phyloP scores from a whole-genome alignment of 257 asterid genomes.

The Ilex asprella region DNA sequence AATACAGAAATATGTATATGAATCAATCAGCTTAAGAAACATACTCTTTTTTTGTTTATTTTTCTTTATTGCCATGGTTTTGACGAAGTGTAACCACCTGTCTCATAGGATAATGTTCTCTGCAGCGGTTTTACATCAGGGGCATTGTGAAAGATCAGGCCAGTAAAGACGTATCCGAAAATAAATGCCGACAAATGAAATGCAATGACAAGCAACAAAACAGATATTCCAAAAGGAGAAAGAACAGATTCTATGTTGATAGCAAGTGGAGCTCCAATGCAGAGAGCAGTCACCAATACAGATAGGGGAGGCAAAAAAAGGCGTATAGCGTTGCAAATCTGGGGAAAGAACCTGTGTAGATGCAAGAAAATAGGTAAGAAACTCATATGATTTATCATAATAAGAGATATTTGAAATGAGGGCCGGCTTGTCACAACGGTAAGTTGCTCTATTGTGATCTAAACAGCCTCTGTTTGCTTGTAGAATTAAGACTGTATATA shows the following conservation, averaged over 20 bases:
- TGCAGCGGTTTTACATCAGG: slow-evolving; percentile 83
- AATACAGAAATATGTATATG: slow-evolving; percentile 1
- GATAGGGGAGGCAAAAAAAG: slow-evolving; percentile 42
- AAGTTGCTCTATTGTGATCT: too few relatives aligned
- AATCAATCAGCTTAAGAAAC: not conserved
- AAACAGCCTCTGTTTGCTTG: too few relatives aligned
- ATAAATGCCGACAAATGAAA: slow-evolving; percentile 78
- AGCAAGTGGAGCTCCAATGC: slow-evolving; percentile 77
- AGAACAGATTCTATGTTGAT: slow-evolving; percentile 55
- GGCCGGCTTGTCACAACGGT: too few relatives aligned
- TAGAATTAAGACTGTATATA: too few relatives aligned
- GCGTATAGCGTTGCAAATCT: slow-evolving; percentile 46
- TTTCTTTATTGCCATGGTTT: too few relatives aligned
- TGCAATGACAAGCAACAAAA: slow-evolving; percentile 70
- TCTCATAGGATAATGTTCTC: slow-evolving; percentile 89
- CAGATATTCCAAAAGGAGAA: slow-evolving; percentile 82
- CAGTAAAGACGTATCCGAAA: slow-evolving; percentile 58
- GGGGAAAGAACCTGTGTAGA: slow-evolving; percentile 79
- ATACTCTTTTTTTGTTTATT: too few relatives aligned
- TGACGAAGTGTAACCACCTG: slow-evolving; percentile 37
- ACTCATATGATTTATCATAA: not conserved
- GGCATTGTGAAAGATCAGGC: slow-evolving; percentile 46
- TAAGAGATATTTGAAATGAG: not conserved
- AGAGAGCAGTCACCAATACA: slow-evolving; percentile 49
- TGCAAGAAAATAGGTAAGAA: slow-evolving; percentile 16